phyloP scores from a whole-genome alignment of 1,139 yeast genomes.

The Candida smagusa region DNA sequence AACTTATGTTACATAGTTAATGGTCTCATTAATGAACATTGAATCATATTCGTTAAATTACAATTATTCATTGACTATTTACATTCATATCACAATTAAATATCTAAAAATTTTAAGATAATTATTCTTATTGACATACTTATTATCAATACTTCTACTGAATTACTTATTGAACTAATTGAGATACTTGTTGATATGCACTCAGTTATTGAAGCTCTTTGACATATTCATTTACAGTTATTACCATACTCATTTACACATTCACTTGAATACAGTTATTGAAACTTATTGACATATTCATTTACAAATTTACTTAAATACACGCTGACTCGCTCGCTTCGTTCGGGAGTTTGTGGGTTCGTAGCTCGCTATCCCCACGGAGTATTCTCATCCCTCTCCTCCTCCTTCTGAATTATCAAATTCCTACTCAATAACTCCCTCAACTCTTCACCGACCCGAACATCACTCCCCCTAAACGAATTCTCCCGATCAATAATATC shows the following conservation, averaged over 20 bases:
- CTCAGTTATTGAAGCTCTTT: neutral
- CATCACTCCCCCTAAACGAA: constrained; percentile 16
- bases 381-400: constrained; percentile 45
- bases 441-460: constrained; percentile 45
- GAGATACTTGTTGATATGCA: neutral
- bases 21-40: too few relatives aligned
- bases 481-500: constrained; percentile 68
- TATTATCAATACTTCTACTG: too few relatives aligned
- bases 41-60: too few relatives aligned
- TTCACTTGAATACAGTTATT: too few relatives aligned
- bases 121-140: too few relatives aligned
- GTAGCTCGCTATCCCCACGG: constrained; percentile 37
- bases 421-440: constrained; percentile 58
- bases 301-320: neutral
- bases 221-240: neutral
- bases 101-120: too few relatives aligned
- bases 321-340: neutral
- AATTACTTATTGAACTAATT: too few relatives aligned
- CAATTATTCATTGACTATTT: too few relatives aligned
- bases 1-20: too few relatives aligned
- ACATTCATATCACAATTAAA: too few relatives aligned
- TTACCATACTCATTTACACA: neutral
- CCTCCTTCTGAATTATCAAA: constrained; percentile 65
- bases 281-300: too few relatives aligned
- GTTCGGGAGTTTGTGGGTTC: neutral